phyloP scores from a whole-genome alignment of 176 grass and related monocot species.

The Avena sativa region DNA sequence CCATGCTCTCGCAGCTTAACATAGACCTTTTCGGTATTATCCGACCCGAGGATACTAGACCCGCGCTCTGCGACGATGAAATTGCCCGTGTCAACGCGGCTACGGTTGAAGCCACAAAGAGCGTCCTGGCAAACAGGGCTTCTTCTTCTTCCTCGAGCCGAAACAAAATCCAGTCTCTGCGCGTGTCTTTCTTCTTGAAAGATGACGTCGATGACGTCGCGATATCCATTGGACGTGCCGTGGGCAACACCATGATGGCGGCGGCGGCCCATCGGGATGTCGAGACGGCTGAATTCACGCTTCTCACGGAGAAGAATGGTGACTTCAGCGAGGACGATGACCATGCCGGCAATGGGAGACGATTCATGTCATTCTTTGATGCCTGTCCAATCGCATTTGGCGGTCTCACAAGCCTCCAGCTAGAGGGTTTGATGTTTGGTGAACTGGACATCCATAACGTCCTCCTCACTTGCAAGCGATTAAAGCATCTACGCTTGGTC shows the following conservation, averaged over 20 bases:
- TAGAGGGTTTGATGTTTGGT: not conserved
- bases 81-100: not conserved
- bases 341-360: not conserved
- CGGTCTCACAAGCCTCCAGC: slow-evolving; percentile 12
- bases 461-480: not conserved
- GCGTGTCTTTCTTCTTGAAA: not conserved
- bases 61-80: not conserved
- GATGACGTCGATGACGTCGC: not conserved
- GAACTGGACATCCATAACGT: not conserved
- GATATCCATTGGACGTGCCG: not conserved
- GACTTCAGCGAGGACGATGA: not conserved
- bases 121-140: not conserved
- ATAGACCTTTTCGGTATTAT: not conserved
- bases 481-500: not conserved
- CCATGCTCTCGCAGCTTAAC: not conserved
- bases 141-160: not conserved
- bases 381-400: slow-evolving; percentile 7
- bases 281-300: not conserved
- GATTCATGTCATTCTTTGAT: not conserved
- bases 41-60: not conserved
- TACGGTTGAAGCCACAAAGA: not conserved
- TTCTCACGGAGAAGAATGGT: not conserved
- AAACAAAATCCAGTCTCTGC: not conserved
- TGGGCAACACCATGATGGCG: not conserved
- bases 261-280: not conserved